Conservation (phyloP, 345 rosid genomes). For the Turnera subulata region DNA sequence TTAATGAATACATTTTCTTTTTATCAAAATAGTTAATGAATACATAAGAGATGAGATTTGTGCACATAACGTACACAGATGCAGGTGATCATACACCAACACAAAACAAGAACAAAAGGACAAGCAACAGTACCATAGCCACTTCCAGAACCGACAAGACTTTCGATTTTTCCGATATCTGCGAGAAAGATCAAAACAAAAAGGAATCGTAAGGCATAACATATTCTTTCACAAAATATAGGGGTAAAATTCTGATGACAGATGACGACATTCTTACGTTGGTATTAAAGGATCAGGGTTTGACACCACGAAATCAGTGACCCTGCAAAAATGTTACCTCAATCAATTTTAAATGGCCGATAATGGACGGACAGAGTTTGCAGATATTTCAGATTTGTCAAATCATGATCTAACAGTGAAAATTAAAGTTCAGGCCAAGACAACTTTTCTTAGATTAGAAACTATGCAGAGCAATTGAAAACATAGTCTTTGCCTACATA, state of each 20-base stretch:
- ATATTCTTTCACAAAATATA: background rate
- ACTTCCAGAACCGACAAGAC: constrained; percentile 66
- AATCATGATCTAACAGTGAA: background rate
- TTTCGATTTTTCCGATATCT: constrained; percentile 54
- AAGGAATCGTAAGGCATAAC: background rate
- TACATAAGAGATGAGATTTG: too few relatives aligned
- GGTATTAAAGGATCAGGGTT: constrained; percentile 71
- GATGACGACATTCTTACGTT: constrained; percentile 28
- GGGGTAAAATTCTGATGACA: background rate
- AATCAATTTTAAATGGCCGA: constrained; percentile 7
- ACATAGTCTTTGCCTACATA: constrained; percentile 96
- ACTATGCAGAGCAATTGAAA: background rate
- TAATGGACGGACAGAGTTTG: background rate
- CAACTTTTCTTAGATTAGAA: constrained; percentile 5
- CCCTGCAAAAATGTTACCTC: constrained; percentile 19
- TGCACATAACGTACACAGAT: too few relatives aligned
- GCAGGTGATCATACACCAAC: too few relatives aligned
- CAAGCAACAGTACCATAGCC: constrained; percentile 60
- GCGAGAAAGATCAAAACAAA: constrained; percentile 8
- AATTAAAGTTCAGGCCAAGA: background rate
- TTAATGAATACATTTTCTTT: too few relatives aligned
- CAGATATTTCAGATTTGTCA: background rate
- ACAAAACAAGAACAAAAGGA: background rate
- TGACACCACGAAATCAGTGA: constrained; percentile 58
- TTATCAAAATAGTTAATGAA: too few relatives aligned